Percentiles rank a stretch among this genome's conserved stretches.
These are phyloP conservation scores for Cladosporium colombiae DNA, from an alignment of 2,329 filamentous ascomycete genomes.

Conservation along the genomic window DNA sequence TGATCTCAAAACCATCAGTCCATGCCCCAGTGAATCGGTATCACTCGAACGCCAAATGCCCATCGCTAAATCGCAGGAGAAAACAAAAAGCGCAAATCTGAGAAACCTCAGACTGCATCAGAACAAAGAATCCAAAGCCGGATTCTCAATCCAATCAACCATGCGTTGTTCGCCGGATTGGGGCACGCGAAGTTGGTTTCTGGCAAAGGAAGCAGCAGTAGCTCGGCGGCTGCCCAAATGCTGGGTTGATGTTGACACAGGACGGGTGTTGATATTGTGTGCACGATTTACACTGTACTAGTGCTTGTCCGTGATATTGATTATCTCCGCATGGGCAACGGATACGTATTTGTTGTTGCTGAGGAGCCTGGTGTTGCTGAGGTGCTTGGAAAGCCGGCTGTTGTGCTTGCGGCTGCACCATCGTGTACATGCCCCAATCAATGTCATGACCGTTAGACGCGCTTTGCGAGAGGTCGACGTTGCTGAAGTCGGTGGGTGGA, in stretches of 20 bases:
- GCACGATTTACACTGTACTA: conserved; percentile 66
- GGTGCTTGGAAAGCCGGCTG: conserved; percentile 48
- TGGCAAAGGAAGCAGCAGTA: conserved; percentile 20
- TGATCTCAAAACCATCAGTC: conserved; percentile 6
- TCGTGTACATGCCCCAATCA: conserved; percentile 48
- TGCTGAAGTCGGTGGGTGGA: conserved; percentile 17
- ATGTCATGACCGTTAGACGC: conserved; percentile 47
- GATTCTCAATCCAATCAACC: conserved; percentile 9
- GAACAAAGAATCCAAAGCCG: not conserved
- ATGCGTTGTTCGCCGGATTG: conserved; percentile 12
- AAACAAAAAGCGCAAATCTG: not conserved
- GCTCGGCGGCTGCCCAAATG: conserved; percentile 24
- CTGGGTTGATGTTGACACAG: conserved; percentile 57
- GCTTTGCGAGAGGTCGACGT: conserved; percentile 29
- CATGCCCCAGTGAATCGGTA: not conserved
- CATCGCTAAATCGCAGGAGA: conserved; percentile 21
- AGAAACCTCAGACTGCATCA: not conserved
- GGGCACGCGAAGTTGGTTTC: not conserved
- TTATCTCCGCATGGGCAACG: conserved; percentile 60
- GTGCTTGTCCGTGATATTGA: conserved; percentile 55
- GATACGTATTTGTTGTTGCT: conserved; percentile 47
- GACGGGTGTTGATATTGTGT: conserved; percentile 63
- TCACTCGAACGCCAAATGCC: conserved; percentile 4
- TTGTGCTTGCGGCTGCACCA: conserved; percentile 41
- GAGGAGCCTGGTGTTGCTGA: conserved; percentile 29